Evolutionary conservation across 345 rosid genomes (phyloP).

Genomic region (Salix arbutifolia): DNA sequence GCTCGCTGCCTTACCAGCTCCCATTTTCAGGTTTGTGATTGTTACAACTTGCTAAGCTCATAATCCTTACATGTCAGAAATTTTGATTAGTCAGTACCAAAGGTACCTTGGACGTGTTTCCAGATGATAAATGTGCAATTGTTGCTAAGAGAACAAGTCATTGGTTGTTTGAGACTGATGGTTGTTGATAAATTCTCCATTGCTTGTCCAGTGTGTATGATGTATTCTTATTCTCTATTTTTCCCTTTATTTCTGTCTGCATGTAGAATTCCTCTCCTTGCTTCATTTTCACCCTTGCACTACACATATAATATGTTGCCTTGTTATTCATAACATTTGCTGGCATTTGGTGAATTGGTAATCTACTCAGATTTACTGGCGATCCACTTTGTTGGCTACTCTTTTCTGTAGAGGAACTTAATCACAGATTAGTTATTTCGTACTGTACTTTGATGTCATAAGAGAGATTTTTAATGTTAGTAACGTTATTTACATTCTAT

Average conservation of each 20-base stretch:
- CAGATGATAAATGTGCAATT: not conserved
- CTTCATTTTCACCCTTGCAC: not conserved
- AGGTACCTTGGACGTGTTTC: not conserved
- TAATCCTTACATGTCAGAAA: not conserved
- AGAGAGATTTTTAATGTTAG: not conserved
- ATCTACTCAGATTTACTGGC: not conserved
- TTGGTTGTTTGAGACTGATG: not conserved
- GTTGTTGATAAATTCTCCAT: not conserved
- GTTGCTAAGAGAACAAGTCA: not conserved
- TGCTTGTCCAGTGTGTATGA: not conserved
- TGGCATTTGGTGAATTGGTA: not conserved
- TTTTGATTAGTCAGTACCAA: not conserved
- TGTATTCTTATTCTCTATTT: not conserved
- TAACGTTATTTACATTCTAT: not conserved
- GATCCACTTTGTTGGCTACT: not conserved
- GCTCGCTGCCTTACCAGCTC: slow-evolving; percentile 79
- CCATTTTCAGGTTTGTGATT: slow-evolving; percentile 70
- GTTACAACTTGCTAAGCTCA: slow-evolving; percentile 1
- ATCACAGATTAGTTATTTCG: not conserved
- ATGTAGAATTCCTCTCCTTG: not conserved
- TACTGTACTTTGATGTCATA: not conserved
- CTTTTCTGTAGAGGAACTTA: not conserved
- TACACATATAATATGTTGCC: not conserved
- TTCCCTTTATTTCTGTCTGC: not conserved
- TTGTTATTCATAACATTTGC: not conserved